phyloP scores from a whole-genome alignment of 1,284 basidiomycete genomes.

The Ceratobasidium sp. region DNA sequence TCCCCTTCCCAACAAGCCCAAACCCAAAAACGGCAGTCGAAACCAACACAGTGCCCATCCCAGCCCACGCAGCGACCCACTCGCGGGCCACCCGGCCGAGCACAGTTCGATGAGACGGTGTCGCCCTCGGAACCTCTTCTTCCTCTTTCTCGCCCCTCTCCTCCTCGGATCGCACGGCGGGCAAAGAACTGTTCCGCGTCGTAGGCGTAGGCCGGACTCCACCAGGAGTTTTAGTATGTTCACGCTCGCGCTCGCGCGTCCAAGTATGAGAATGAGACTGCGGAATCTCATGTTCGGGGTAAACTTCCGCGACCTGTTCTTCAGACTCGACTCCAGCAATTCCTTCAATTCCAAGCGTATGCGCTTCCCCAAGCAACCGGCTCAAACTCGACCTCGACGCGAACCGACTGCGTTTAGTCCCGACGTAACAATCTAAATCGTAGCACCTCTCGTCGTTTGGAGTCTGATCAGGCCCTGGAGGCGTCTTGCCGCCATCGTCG shows the following conservation, averaged over 20 bases:
- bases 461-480: not conserved
- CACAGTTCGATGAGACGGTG: slow-evolving; percentile 34
- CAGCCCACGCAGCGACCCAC: slow-evolving; percentile 43
- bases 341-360: slow-evolving; percentile 50
- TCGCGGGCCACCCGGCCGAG: slow-evolving; percentile 15
- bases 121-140: slow-evolving; percentile 20
- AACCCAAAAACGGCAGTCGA: slow-evolving; percentile 40
- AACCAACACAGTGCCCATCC: slow-evolving; percentile 28
- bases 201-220: slow-evolving; percentile 19
- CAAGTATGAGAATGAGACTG: slow-evolving; percentile 7
- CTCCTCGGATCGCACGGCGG: not conserved
- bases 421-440: slow-evolving; percentile 50
- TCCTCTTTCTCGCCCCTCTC: slow-evolving; percentile 4
- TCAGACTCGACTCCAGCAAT: slow-evolving; percentile 55
- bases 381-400: slow-evolving; percentile 46
- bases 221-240: slow-evolving; percentile 24
- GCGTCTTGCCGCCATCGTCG: slow-evolving; percentile 42
- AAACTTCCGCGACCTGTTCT: not conserved
- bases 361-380: slow-evolving; percentile 45
- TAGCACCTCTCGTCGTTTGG: slow-evolving; percentile 44
- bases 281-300: slow-evolving; percentile 11
- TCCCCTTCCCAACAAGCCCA: slow-evolving; percentile 34
- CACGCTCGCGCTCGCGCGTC: too few species aligned
- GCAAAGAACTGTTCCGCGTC: slow-evolving; percentile 14
- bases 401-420: slow-evolving; percentile 48